Evolutionary conservation across 805 yeast genomes (phyloP), one percentile per base, ranked within the genome.

Genomic region (Teunomyces lycoperdinae): DNA sequence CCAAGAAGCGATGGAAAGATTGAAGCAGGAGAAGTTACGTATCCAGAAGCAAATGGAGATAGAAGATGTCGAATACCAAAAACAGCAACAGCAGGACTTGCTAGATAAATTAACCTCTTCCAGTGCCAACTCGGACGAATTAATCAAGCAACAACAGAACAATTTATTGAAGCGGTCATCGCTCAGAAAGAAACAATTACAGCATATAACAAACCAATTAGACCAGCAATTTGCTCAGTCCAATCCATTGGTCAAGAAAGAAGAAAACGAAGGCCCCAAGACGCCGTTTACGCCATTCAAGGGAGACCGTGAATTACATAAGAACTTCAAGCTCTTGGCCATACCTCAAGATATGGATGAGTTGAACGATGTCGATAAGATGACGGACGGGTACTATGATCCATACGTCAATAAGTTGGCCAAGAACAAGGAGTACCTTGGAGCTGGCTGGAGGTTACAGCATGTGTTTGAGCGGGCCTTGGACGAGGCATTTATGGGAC

Each of bases 261-360:
- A 59, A 11, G 54, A 50, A 28, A 65, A 60, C 27, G 61, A 49
- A 9, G 62, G 52, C 11, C 46, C 42, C 39, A 50, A 48, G 35
- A 55, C 64, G 6, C 98, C 98, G 13, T 92, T 91, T 64, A 90
- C 98, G 9, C 98, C 98, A 7, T 92, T 92, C 68, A 83, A 85
- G 60, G 97, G 97, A 40, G 98, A 92, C 67, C 76, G 94, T 51
- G 84, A 85, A 49, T 51, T 70, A 6, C 66, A 72, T 20, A 73
- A 74, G 46, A 73, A 78, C 27, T 90, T 81, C 66, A 69, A 65
- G 9, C 66, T 83, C 26, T 58, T 72, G 50, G 57, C 65, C 20
- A 60, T 61, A 9, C 60, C 67, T 4, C 41, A 50, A 10, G 61
- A 60, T 24, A 49, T 54, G 31, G 65, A 58, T 30, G 64, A 63